These are phyloP conservation scores for Aspergillus texensis DNA, from an alignment of 2,329 filamentous ascomycete species.

Conservation along the genomic window DNA sequence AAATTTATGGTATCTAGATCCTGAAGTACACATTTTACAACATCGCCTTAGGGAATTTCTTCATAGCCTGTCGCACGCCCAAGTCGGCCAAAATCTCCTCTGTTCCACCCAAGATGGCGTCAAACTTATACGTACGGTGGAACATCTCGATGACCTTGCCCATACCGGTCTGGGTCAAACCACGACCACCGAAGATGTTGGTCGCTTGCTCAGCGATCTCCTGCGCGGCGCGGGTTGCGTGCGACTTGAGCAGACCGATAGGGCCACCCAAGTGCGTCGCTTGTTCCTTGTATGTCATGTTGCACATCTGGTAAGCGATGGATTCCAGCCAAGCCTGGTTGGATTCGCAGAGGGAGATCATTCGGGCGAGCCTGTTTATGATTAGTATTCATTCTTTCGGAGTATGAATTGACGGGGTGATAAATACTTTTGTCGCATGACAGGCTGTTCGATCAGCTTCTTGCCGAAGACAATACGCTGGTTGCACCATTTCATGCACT, in stretches of 20 bases:
- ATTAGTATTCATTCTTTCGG: conserved; percentile 3
- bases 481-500: conserved; percentile 86
- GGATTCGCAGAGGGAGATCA: conserved; percentile 81
- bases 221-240: conserved; percentile 73
- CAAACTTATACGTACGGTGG: conserved; percentile 81
- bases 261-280: conserved; percentile 75
- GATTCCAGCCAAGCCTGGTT: conserved; percentile 84
- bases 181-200: conserved; percentile 84
- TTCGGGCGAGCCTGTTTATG: conserved; percentile 68
- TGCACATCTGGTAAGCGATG: conserved; percentile 84
- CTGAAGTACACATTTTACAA: conserved; percentile 53
- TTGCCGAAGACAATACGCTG: conserved; percentile 84
- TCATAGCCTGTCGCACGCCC: conserved; percentile 81
- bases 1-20: not conserved
- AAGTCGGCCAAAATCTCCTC: conserved; percentile 82
- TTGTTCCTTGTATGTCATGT: conserved; percentile 80
- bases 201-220: conserved; percentile 82
- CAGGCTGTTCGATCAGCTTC: conserved; percentile 78
- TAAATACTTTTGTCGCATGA: conserved; percentile 72
- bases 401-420: not conserved
- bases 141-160: conserved; percentile 82
- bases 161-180: conserved; percentile 80
- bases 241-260: conserved; percentile 81
- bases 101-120: conserved; percentile 75
- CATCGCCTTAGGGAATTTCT: conserved; percentile 81